Base-by-base conservation (phyloP, 176 grass and related monocot genomes). In the Echinochloa phyllopogon region DNA sequence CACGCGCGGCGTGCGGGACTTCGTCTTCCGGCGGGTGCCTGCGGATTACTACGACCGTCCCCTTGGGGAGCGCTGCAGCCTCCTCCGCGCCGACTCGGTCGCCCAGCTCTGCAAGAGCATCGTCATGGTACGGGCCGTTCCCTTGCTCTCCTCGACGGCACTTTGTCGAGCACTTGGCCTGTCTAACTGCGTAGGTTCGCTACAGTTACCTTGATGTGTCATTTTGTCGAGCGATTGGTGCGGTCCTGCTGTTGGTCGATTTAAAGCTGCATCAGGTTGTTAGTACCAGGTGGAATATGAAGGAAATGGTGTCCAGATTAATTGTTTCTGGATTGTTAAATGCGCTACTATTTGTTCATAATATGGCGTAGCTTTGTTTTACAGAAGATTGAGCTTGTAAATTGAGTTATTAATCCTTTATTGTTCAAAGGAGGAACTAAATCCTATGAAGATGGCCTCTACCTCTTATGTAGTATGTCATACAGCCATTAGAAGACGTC, bases 51-150 rank as follows among this genome's bases (percentile, higher is more conserved):
- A 98, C 69, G 93, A 95, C 41, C 86, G 83, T 13, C 5, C 83
- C 70, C 80, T 98, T 17, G 91, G 95, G 69, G 88, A 70, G 78
- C 82, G 96, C 64, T 77, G 89, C 33, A 71, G 84, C 6, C 77
- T 98, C n/a, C 90, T 98, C 74, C 64, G 57, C 1, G 89, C 93
- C 21, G 49, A 90, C 27, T 90, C 91, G 3, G 63, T 95, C 72
- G 70, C 91, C 21, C 91, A 98, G 79, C 93, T 98, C 36, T 98
- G 96, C 91, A 95, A 98, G 87, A 98, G 91, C 86, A 95, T 95
- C 56, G 93, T 95, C 65, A 83, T 98, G 91, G 96, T 98, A 90
- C 71, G 70, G n/a, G 0, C 13, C 21, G 40, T 78, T 5, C 49
- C 63, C 11, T 39, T 51, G 57, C 60, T 50, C 60, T 41, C 27